Evolutionary conservation across 1,284 basidiomycete genomes (phyloP).

Genomic region (Cutaneotrichosporon arboriforme): DNA sequence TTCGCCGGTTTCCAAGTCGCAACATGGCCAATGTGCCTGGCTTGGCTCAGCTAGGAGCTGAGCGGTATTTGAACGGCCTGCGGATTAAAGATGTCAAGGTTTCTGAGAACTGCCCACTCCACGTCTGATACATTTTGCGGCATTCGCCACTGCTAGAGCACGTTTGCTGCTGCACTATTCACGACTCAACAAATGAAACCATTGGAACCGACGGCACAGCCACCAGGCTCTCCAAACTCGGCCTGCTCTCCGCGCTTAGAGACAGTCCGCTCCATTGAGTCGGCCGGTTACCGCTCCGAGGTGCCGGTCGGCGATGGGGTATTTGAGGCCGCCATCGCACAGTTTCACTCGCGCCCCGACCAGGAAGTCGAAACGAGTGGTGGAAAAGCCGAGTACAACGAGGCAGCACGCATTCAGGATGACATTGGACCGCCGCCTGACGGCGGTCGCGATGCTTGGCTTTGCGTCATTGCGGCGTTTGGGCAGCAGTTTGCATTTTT

Average conservation of each 20-base stretch:
- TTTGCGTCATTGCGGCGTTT: slow-evolving; percentile 33
- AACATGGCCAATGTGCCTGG: too few relatives aligned
- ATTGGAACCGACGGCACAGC: too few relatives aligned
- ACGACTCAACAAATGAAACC: too few relatives aligned
- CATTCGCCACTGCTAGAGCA: too few relatives aligned
- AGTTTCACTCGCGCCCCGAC: background rate
- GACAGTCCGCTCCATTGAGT: background rate
- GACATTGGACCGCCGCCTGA: slow-evolving; percentile 42
- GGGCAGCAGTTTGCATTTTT: slow-evolving; percentile 41
- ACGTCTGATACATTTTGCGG: too few relatives aligned
- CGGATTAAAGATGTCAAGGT: too few relatives aligned
- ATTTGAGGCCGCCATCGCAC: background rate
- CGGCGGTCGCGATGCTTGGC: slow-evolving; percentile 43
- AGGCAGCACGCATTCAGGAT: background rate
- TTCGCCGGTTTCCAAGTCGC: too few relatives aligned
- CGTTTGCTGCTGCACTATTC: too few relatives aligned
- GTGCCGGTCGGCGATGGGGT: background rate
- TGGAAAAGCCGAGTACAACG: background rate
- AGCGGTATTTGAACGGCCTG: too few relatives aligned
- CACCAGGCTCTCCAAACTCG: too few relatives aligned
- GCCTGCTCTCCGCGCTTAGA: background rate
- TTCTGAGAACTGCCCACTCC: too few relatives aligned
- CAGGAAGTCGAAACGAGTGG: background rate
- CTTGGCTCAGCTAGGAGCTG: too few relatives aligned
- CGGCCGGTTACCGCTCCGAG: background rate